Evolutionary conservation across 352 stramenopile genomes (phyloP), one percentile per base, ranked within the genome.

Genomic region (Phytophthora aleatoria): DNA sequence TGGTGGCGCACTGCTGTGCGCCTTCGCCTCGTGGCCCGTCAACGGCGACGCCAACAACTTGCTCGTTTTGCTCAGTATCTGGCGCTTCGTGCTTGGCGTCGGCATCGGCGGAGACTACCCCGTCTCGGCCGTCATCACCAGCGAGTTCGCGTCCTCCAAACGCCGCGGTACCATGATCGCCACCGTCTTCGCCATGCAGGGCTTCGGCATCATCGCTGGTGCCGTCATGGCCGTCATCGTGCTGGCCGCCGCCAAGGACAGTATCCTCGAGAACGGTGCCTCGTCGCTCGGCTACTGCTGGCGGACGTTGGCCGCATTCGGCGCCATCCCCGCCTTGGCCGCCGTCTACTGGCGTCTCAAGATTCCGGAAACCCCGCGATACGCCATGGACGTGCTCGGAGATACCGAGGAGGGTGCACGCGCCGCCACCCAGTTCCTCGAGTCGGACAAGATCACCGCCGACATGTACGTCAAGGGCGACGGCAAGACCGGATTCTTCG

Each of bases 111-210:
- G 76, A 11, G 76, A 85, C 63, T 83, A 81, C 57, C 77, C 79
- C 39, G 64, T 88, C 28, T 79, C 71, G 30, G 74, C 79, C 13
- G 75, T 83, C 50, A 83, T 86, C 53, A 86, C 76, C 8, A 77
- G 64, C 38, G 76, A 88, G 65, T 83, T 79, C 58, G 66, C 73
- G 41, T 76, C 67, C 7, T 64, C 68, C 49, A 70, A 71, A 38
- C 69, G 71, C 54, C 69, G 79, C 16, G 78, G 78, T 43, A 77
- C 74, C 33, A 80, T 76, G 57, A 81, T 85, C 47, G 70, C 71
- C 38, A 66, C 74, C 5, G 77, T 84, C 24, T 87, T 87, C 55
- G 76, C 76, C 48, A 87, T 87, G 78, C 69, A 85, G 38, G 76
- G 73, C 26, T 67, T 74, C 26, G 76, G 76, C 24, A 85, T 81